These are phyloP conservation scores for Chlorokybus atmophyticus DNA, from an alignment of 139 green algal species.

Conservation along the genomic window DNA sequence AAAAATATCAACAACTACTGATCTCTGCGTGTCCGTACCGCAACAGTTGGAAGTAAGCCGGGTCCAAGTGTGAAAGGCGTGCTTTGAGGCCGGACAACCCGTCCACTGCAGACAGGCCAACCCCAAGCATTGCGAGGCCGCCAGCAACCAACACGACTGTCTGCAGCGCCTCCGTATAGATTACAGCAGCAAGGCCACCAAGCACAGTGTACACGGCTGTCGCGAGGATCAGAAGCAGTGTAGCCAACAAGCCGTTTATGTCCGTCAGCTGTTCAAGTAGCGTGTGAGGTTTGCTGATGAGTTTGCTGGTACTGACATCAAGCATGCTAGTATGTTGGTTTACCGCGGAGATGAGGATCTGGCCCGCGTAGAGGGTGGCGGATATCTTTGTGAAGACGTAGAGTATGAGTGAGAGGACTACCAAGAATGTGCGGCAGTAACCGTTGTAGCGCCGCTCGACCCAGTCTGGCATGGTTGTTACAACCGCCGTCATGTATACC, in stretches of 20 bases:
- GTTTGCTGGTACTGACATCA: neutral
- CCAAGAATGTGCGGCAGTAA: constrained; percentile 12
- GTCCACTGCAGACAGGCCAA: constrained; percentile 8
- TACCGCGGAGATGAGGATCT: constrained; percentile 13
- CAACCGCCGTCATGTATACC: constrained; percentile 16
- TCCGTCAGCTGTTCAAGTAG: neutral
- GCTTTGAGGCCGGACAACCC: constrained; percentile 9
- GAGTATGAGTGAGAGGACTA: constrained; percentile 13
- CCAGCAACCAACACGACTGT: constrained; percentile 27
- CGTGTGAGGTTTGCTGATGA: neutral
- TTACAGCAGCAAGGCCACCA: constrained; percentile 28
- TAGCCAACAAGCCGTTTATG: constrained; percentile 12
- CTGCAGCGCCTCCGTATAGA: constrained; percentile 35
- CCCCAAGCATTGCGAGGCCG: constrained; percentile 11
- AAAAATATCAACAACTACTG: too few relatives aligned
- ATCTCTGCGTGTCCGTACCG: neutral
- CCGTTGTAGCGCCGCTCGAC: constrained; percentile 24
- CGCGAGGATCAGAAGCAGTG: constrained; percentile 24
- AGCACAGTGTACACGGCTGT: constrained; percentile 35
- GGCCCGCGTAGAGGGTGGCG: constrained; percentile 17
- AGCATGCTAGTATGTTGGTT: neutral
- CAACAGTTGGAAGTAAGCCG: constrained; percentile 11
- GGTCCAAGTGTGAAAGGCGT: constrained; percentile 4
- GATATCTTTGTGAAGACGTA: constrained; percentile 29
- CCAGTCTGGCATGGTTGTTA: constrained; percentile 29